Conservation (phyloP, 371 early-diverging fungal genomes). For the Mucor plumbeus region DNA sequence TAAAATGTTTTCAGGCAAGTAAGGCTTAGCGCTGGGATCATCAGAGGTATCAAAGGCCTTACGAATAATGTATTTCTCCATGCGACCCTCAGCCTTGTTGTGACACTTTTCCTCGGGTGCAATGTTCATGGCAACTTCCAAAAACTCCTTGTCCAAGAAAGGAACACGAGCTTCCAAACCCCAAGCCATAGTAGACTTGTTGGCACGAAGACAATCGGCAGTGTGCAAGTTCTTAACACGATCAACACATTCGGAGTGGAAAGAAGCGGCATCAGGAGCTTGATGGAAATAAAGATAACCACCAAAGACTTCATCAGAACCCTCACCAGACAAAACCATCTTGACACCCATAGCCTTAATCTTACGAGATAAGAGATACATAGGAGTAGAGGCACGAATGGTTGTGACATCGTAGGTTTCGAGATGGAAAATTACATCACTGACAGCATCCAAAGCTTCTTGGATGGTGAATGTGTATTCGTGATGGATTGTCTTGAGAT, state of each 20-base stretch:
- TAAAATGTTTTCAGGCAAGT: slow-evolving; percentile 87
- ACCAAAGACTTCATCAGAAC: slow-evolving; percentile 95
- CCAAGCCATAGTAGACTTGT: slow-evolving; percentile 99
- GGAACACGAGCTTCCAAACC: slow-evolving; percentile 97
- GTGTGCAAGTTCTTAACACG: slow-evolving; percentile 95
- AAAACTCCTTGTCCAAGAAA: slow-evolving; percentile 88
- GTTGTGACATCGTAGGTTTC: slow-evolving; percentile 99
- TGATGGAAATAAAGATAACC: slow-evolving; percentile 97
- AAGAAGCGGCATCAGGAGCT: slow-evolving; percentile 80
- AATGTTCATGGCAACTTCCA: slow-evolving; percentile 88
- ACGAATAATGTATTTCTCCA: slow-evolving; percentile 89
- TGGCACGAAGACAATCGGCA: slow-evolving; percentile 94
- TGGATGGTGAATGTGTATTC: slow-evolving; percentile 93
- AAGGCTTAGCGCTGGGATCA: slow-evolving; percentile 70
- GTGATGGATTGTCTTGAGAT: slow-evolving; percentile 90
- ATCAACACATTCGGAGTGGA: slow-evolving; percentile 87
- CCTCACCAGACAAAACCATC: slow-evolving; percentile 98
- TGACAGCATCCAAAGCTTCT: slow-evolving; percentile 94
- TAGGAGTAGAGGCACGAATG: slow-evolving; percentile 94
- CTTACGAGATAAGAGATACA: slow-evolving; percentile 92
- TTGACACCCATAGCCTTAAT: slow-evolving; percentile 98
- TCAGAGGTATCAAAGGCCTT: slow-evolving; percentile 75
- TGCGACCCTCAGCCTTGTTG: slow-evolving; percentile 61
- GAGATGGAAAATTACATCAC: slow-evolving; percentile 93
- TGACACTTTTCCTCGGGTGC: slow-evolving; percentile 81